Evolutionary conservation across 306 rosid species (phyloP), one percentile per base, ranked within the genome.

Genomic region (Prunus fruticosa): DNA sequence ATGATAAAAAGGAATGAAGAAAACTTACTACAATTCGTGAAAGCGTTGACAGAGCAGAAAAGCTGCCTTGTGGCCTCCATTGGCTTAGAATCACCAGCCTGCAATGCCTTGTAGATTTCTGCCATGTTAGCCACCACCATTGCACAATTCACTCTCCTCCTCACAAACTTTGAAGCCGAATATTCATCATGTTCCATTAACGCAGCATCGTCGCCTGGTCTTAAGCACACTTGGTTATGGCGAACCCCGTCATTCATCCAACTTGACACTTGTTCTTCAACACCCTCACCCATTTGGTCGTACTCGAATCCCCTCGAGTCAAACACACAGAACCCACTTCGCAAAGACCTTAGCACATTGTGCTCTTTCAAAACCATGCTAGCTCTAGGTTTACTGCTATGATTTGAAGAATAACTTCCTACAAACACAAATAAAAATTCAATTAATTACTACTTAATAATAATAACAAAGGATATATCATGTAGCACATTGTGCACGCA

Each of bases 181-280:
- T 30, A 4, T 54, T 76, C 8, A 58, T 83, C 83, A 50, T 70
- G 76, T 38, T 53, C 53, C 5, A 20, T 20, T 47, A 69, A 25
- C 54, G 20, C 20, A 25, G 69, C 16, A 22, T 81, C 85, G 32
- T 81, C 85, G 11, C 76, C 76, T n/a, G 75, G 3, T 70, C 80
- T 78, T 61, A 70, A 32, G 78, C 83, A 81, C 6, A 61, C 72
- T 82, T 84, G 88, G 73, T 84, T 81, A 62, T 84, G 88, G 52
- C 75, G 83, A 69, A 84, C 57, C 70, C 88, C 88, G 0, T 84
- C 76, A 46, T 12, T 78, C 76, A 84, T 78, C 88, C 88, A 84
- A 66, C 25, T 51, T 15, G 83, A 81, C 73, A 84, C 6, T 56
- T 76, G 80, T 61, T 74, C 85, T 52, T 66, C 79, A n/a, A 78